A percentile compares a stretch with the other conserved stretches of the same genome.
Evolutionary conservation across 2,329 filamentous ascomycete genomes (phyloP).

Genomic region (Byssochlamys sp.): DNA sequence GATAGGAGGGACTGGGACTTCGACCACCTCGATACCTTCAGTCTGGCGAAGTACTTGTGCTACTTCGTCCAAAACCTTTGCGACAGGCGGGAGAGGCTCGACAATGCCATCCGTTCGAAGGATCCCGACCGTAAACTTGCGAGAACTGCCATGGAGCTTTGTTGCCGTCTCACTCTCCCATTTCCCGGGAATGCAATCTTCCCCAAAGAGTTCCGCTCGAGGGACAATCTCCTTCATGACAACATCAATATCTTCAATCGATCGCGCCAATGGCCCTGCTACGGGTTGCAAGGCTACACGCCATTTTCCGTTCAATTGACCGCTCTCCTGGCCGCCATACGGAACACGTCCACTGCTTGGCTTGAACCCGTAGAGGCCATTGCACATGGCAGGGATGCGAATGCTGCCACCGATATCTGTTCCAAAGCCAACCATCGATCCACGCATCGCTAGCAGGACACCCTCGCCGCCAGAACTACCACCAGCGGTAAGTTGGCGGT

Average conservation of each 20-base stretch:
- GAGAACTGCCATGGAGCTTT: neutral
- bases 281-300: constrained; percentile 44
- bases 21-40: constrained; percentile 46
- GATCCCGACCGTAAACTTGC: constrained; percentile 31
- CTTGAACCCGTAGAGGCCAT: constrained; percentile 39
- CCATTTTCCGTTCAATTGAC: constrained; percentile 37
- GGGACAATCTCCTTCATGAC: constrained; percentile 45
- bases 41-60: constrained; percentile 21
- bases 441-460: constrained; percentile 49
- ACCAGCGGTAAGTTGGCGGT: constrained; percentile 51
- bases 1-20: constrained; percentile 45
- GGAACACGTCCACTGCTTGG: constrained; percentile 35
- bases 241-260: constrained; percentile 31
- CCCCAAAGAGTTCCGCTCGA: constrained; percentile 45
- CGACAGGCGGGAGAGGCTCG: constrained; percentile 30
- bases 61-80: constrained; percentile 32
- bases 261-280: constrained; percentile 33
- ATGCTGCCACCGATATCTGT: constrained; percentile 46
- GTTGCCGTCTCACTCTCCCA: constrained; percentile 21
- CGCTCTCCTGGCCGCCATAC: constrained; percentile 44
- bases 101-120: constrained; percentile 33
- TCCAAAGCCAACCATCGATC: constrained; percentile 51
- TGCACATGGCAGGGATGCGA: constrained; percentile 36
- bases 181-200: constrained; percentile 33
- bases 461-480: constrained; percentile 60